A percentile compares a stretch with the other conserved stretches of the same genome.
Conservation (phyloP, 2,329 filamentous ascomycete genomes). For the Pyrenochaeta sp. region DNA sequence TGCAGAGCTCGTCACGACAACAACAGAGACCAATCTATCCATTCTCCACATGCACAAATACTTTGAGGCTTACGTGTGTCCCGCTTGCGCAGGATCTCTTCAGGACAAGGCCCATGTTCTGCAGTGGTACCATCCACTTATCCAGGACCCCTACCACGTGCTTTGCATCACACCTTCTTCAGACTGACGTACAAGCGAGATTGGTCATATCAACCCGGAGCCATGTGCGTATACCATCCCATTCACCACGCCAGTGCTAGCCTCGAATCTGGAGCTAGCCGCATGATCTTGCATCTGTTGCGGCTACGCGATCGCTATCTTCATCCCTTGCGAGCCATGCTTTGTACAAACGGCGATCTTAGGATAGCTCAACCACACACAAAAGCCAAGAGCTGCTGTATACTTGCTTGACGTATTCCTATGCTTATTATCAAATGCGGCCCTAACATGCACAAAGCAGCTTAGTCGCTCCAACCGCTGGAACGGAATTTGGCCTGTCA, state of each 20-base stretch:
- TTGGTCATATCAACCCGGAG: not conserved
- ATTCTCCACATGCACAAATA: not conserved
- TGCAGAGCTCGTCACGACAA: no score
- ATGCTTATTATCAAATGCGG: no score
- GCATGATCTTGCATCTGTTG: slow-evolving; percentile 17
- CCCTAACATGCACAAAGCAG: not conserved
- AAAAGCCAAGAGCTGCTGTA: no score
- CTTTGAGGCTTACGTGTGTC: not conserved
- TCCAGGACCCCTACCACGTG: slow-evolving; percentile 1
- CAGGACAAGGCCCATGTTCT: slow-evolving; percentile 1
- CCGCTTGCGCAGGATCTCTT: not conserved
- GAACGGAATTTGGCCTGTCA: not conserved
- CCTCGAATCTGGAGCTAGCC: slow-evolving; percentile 1
- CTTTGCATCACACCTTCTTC: slow-evolving; percentile 3
- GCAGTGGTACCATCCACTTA: not conserved
- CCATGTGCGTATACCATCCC: not conserved
- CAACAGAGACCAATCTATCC: no score
- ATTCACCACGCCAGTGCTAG: not conserved
- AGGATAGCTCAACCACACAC: not conserved
- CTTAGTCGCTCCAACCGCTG: not conserved
- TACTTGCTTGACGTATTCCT: no score
- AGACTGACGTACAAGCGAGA: slow-evolving; percentile 5
- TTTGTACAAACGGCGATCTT: not conserved
- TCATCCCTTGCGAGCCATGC: not conserved
- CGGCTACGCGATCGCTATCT: not conserved